A percentile compares a stretch with the other conserved stretches of the same genome.
These are phyloP conservation scores for Wickerhamia fluorescens DNA, from an alignment of 805 yeast species.

Conservation along the genomic window DNA sequence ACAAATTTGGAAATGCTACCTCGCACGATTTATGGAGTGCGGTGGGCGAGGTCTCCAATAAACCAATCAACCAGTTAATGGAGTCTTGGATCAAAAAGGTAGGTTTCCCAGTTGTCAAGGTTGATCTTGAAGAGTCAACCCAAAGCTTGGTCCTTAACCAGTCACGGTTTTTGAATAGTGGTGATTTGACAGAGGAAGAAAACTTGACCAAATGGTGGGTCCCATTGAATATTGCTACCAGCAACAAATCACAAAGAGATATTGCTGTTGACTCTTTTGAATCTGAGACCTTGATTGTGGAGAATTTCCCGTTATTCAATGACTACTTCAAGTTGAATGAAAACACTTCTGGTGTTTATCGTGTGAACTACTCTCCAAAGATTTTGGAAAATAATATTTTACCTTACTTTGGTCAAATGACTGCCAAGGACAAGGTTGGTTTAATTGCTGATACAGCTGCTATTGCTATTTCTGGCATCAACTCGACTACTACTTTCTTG, in stretches of 20 bases:
- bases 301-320: conserved; percentile 13
- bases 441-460: conserved; percentile 47
- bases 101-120: conserved; percentile 67
- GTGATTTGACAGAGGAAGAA: conserved; percentile 53
- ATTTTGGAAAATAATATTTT: conserved; percentile 35
- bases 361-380: conserved; percentile 44
- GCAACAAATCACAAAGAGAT: conserved; percentile 3
- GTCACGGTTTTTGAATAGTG: conserved; percentile 55
- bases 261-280: conserved; percentile 17
- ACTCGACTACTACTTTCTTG: conserved; percentile 37
- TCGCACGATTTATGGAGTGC: conserved; percentile 70
- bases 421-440: conserved; percentile 46
- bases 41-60: conserved; percentile 54
- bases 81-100: conserved; percentile 64
- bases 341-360: conserved; percentile 44
- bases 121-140: conserved; percentile 26
- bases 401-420: conserved; percentile 28
- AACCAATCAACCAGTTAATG: conserved; percentile 54
- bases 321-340: conserved; percentile 42
- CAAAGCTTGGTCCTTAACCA: conserved; percentile 40
- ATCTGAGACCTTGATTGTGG: conserved; percentile 14
- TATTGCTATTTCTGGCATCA: conserved; percentile 41
- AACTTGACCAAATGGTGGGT: conserved; percentile 55
- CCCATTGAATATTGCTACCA: conserved; percentile 36
- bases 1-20: conserved; percentile 63